phyloP scores from a whole-genome alignment of 1,284 basidiomycete species.

The Naganishia sp. region DNA sequence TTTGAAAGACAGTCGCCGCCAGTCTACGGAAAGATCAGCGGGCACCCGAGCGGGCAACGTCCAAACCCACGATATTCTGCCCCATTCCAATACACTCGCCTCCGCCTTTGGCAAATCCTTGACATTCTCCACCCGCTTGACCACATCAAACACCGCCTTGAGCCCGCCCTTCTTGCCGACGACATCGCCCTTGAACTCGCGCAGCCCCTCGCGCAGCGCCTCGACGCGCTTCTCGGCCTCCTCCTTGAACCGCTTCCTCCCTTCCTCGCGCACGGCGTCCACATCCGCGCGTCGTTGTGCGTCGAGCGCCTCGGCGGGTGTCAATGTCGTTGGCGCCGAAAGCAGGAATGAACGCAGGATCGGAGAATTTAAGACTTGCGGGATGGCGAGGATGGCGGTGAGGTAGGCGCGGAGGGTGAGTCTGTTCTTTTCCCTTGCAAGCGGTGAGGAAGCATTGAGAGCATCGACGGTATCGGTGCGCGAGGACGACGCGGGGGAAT shows the following conservation, averaged over 20 bases:
- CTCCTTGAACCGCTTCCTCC: constrained; percentile 76
- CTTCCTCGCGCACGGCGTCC: constrained; percentile 85
- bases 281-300: constrained; percentile 78
- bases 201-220: constrained; percentile 78
- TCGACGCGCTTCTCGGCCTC: constrained; percentile 87
- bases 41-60: not conserved
- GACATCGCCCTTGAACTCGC: constrained; percentile 86
- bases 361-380: constrained; percentile 75
- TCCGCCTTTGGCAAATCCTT: constrained; percentile 81
- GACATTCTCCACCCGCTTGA: constrained; percentile 78
- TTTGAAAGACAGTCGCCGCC: constrained; percentile 93
- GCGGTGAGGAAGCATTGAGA: constrained; percentile 53
- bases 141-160: constrained; percentile 79
- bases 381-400: constrained; percentile 72
- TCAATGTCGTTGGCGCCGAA: constrained; percentile 71
- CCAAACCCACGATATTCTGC: constrained; percentile 76
- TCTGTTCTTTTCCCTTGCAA: constrained; percentile 91
- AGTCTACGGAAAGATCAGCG: constrained; percentile 58
- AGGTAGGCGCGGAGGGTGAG: constrained; percentile 92
- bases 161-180: constrained; percentile 87
- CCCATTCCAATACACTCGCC: constrained; percentile 91
- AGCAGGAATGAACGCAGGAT: constrained; percentile 84
- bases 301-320: constrained; percentile 76
- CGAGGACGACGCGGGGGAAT: constrained; percentile 23
- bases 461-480: constrained; percentile 39